Evolutionary conservation across 2,329 filamentous ascomycete species (phyloP).

Genomic region (Eurotiales sp.): DNA sequence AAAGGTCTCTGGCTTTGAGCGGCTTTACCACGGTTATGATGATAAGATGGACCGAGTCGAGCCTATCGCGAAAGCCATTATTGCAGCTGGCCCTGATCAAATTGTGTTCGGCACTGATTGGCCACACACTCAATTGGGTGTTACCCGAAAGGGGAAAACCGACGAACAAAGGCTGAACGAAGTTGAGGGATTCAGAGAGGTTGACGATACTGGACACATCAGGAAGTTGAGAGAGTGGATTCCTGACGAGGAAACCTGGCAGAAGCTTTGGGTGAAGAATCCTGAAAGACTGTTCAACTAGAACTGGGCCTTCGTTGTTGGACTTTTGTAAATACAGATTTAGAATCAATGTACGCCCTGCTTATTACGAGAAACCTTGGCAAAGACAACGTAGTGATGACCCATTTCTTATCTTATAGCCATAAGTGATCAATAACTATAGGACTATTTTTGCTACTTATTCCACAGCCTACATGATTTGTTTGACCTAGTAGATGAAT

Average conservation of each 20-base stretch:
- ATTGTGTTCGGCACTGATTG: slow-evolving; percentile 22
- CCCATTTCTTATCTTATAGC: too few species aligned
- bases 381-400: too few species aligned
- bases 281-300: slow-evolving; percentile 19
- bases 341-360: too few species aligned
- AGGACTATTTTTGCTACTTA: too few species aligned
- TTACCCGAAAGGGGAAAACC: slow-evolving; percentile 19
- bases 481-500: too few species aligned
- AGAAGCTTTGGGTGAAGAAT: slow-evolving; percentile 21
- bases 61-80: slow-evolving; percentile 18
- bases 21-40: slow-evolving; percentile 19
- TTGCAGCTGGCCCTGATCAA: slow-evolving; percentile 19
- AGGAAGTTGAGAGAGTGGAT: slow-evolving; percentile 20
- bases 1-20: slow-evolving; percentile 24
- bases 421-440: too few species aligned
- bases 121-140: slow-evolving; percentile 22
- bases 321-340: too few species aligned
- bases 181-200: slow-evolving; percentile 19
- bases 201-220: slow-evolving; percentile 19
- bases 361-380: too few species aligned
- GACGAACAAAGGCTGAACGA: slow-evolving; percentile 20
- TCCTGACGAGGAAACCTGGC: slow-evolving; percentile 19
- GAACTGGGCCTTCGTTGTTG: background rate
- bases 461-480: too few species aligned
- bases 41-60: slow-evolving; percentile 18